Base-by-base conservation (phyloP, 2,329 filamentous ascomycete genomes). In the Penicillium sp. region DNA sequence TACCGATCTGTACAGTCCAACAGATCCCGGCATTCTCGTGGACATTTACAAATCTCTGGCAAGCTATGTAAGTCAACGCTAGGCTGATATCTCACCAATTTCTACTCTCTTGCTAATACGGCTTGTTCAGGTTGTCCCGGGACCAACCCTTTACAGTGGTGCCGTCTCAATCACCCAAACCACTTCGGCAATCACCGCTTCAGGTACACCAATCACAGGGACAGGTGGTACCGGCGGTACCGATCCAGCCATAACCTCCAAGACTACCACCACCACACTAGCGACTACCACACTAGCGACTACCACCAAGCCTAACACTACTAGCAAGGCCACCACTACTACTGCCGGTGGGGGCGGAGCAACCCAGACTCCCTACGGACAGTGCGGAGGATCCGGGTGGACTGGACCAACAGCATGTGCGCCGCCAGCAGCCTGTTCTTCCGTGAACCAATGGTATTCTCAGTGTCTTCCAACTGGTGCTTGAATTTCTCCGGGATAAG, bases 11-110 rank as follows among this genome's bases (percentile, higher is more conserved):
- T 87, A 86, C 77, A 82, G 72, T 40, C 71, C 75, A 53, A 71
- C 73, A 30, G 83, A 86, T 65, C 69, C 80, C 16, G 84, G 84
- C 45, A 82, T 87, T 62, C 59, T 77, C 56, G 73, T 84, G 75
- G 81, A 82, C 75, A 77, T 86, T 69, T 86, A 85, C 77, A 61
- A 71, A 25, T 67, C 69, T 36, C 67, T 78, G 43, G 69, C 65
- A 52, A 72, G 63, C 25, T 83, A 72, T 84, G 84, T 77, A 61
- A 70, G 48, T 33, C 17, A 25, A 19, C 2, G 17, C 8, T 16
- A 16, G 14, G 26, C 28, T 10, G 5, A 22, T 26, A 16, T 17
- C 30, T 65, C 77, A 41, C 66, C 61, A 50, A 68, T 58, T 33
- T 82, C 82, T 63, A 58, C 5, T 33, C 11, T 4, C 8, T 17